Percentiles rank a stretch among this genome's conserved stretches.
Conservation (phyloP, 192 early-diverging fungal genomes). For the Podila minutissima region DNA sequence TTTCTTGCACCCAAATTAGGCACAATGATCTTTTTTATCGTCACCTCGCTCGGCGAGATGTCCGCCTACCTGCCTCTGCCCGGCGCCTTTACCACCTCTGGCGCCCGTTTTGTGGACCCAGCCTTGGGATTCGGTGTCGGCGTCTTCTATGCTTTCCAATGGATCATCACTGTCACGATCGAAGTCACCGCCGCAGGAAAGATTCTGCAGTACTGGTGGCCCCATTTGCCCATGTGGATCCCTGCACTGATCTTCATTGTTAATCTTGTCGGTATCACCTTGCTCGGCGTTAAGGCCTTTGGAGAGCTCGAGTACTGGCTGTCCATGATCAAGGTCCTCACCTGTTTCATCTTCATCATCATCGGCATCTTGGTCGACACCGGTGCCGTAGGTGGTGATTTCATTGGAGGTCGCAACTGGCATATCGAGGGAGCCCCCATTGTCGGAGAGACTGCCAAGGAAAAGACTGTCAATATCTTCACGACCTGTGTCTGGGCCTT, state of each 20-base stretch:
- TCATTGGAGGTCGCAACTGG: slow-evolving; percentile 44
- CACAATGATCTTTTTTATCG: slow-evolving; percentile 71
- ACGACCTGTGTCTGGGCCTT: slow-evolving; percentile 75
- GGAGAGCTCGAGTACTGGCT: slow-evolving; percentile 91
- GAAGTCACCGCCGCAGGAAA: slow-evolving; percentile 83
- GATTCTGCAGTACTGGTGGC: slow-evolving; percentile 72
- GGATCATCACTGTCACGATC: slow-evolving; percentile 73
- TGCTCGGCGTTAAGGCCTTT: slow-evolving; percentile 75
- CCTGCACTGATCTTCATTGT: slow-evolving; percentile 60
- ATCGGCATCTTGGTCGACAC: slow-evolving; percentile 76
- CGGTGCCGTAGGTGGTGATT: slow-evolving; percentile 65
- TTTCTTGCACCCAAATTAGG: slow-evolving; percentile 49
- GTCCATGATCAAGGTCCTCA: slow-evolving; percentile 80
- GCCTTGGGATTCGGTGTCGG: slow-evolving; percentile 67
- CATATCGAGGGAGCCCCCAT: slow-evolving; percentile 60
- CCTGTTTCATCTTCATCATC: slow-evolving; percentile 82
- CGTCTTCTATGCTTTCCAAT: slow-evolving; percentile 25
- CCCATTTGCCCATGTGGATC: slow-evolving; percentile 28
- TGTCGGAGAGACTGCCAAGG: slow-evolving; percentile 51
- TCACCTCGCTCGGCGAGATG: slow-evolving; percentile 85
- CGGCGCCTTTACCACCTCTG: slow-evolving; percentile 81
- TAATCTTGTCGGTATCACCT: slow-evolving; percentile 71
- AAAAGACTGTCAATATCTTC: slow-evolving; percentile 47
- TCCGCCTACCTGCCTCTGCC: slow-evolving; percentile 82
- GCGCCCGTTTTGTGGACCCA: slow-evolving; percentile 83